Conservation (phyloP, 331 rosid species). For the Pyracantha coccinea region DNA sequence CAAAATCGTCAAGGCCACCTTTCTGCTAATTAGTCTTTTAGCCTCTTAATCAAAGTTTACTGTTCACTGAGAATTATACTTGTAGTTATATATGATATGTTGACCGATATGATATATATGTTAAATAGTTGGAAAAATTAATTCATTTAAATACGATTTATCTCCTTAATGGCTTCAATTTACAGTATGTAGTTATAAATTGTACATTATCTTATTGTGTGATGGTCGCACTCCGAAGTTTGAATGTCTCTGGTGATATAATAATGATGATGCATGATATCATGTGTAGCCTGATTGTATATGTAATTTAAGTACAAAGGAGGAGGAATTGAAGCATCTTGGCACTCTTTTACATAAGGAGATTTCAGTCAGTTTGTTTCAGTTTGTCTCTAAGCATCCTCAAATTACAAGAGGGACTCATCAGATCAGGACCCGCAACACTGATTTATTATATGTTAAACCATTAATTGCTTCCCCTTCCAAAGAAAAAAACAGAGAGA, state of each 20-base stretch:
- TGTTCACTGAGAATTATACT: not conserved
- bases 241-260: not conserved
- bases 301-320: not conserved
- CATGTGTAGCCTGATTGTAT: not conserved
- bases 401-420: constrained; percentile 11
- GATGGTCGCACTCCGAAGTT: too few species aligned
- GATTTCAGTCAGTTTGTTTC: constrained; percentile 59
- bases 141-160: too few species aligned
- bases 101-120: too few species aligned
- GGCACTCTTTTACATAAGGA: constrained; percentile 24
- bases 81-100: not conserved
- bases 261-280: not conserved
- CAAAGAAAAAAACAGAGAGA: constrained; percentile 10
- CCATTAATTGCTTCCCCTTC: constrained; percentile 15
- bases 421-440: constrained; percentile 33
- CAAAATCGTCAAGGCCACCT: not conserved
- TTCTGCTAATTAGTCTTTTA: not conserved
- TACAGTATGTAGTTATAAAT: too few species aligned
- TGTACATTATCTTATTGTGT: too few species aligned
- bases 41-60: not conserved
- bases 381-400: constrained; percentile 27
- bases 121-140: too few species aligned
- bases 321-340: constrained; percentile 10
- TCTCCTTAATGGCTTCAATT: too few species aligned
- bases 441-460: constrained; percentile 15